Evolutionary conservation across 345 rosid genomes (phyloP).

Genomic region (Populus deltoides): DNA sequence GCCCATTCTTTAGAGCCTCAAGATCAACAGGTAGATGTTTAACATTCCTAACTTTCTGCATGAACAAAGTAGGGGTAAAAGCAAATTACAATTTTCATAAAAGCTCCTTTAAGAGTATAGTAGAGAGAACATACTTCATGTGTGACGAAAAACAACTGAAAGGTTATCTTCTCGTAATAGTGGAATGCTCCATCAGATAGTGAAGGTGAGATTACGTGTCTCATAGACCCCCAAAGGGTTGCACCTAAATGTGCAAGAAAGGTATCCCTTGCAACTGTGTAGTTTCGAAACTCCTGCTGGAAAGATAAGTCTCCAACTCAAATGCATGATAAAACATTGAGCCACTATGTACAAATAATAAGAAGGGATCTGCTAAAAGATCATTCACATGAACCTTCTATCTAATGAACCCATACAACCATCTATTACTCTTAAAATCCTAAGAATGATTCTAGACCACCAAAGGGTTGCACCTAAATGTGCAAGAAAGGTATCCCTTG

Average conservation of each 20-base stretch:
- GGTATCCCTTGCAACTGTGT: conserved; percentile 96
- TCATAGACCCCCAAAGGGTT: conserved; percentile 90
- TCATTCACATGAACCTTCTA: neutral
- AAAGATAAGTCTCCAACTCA: conserved; percentile 14
- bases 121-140: conserved; percentile 63
- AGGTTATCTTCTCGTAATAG: conserved; percentile 87
- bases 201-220: conserved; percentile 89
- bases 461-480: conserved; percentile 91
- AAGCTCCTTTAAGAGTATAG: conserved; percentile 14
- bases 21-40: conserved; percentile 86
- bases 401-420: neutral
- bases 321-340: neutral
- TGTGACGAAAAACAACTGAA: conserved; percentile 87
- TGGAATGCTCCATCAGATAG: conserved; percentile 97
- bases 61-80: conserved; percentile 22
- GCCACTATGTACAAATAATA: neutral
- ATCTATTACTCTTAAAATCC: neutral
- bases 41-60: conserved; percentile 64
- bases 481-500: conserved; percentile 92
- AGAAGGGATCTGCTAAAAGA: neutral
- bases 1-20: conserved; percentile 71
- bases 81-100: conserved; percentile 17
- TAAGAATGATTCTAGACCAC: conserved; percentile 47
- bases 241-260: conserved; percentile 97
- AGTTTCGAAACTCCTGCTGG: conserved; percentile 76